Conservation (phyloP, 495 filamentous ascomycete genomes). For the Hypoxylon fragiforme region DNA sequence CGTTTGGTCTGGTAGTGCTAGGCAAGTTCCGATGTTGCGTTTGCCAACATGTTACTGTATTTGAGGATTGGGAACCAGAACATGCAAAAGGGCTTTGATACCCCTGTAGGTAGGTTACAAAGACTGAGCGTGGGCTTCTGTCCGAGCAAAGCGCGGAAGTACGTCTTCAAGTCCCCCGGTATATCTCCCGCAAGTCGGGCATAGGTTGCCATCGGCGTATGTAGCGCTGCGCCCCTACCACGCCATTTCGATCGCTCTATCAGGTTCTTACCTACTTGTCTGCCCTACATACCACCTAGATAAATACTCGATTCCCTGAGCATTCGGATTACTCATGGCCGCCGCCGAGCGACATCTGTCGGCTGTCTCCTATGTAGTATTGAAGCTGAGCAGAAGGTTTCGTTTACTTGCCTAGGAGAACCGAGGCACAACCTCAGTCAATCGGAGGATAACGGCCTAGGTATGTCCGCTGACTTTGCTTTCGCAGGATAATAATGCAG, state of each 20-base stretch:
- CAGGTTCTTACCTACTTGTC: no score
- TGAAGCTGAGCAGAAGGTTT: no score
- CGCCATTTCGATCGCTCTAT: constrained; percentile 25
- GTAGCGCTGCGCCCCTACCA: constrained; percentile 17
- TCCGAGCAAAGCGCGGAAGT: constrained; percentile 9
- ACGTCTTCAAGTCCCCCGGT: constrained; percentile 23
- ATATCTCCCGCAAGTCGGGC: constrained; percentile 20
- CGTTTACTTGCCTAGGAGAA: no score
- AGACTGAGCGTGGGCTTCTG: no score
- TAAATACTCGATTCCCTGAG: constrained; percentile 20
- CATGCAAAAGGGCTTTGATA: neutral
- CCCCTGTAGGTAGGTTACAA: neutral
- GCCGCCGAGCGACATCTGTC: constrained; percentile 19
- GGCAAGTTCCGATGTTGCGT: no score
- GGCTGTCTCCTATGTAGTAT: constrained; percentile 21
- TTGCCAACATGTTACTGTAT: no score
- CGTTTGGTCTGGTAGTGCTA: neutral
- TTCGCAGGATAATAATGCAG: no score
- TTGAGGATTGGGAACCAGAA: neutral
- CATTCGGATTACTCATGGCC: constrained; percentile 25
- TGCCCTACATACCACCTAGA: no score
- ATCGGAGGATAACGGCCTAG: no score
- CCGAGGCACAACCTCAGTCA: no score
- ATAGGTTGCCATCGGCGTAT: constrained; percentile 9
- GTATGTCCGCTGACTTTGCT: no score